phyloP scores from a whole-genome alignment of 2,329 filamentous ascomycete genomes.

The Colletotrichum endophyticum region DNA sequence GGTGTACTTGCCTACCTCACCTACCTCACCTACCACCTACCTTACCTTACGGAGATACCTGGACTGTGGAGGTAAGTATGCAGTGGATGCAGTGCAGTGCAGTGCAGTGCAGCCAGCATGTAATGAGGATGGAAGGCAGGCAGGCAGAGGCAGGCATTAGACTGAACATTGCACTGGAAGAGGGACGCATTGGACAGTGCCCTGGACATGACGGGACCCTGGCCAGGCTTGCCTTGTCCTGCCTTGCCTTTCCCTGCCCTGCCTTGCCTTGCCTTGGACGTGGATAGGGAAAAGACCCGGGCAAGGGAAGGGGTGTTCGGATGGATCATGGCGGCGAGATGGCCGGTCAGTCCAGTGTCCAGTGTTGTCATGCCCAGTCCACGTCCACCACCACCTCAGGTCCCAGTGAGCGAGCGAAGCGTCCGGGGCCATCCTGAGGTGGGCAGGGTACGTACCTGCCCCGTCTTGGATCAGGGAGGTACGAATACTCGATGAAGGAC shows the following conservation, averaged over 20 bases:
- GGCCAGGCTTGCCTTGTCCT: background rate
- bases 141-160: background rate
- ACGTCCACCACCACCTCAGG: background rate
- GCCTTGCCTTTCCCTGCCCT: background rate
- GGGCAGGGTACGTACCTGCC: background rate
- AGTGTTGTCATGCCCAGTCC: background rate
- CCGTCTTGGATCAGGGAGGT: background rate
- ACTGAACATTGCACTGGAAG: background rate
- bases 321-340: conserved; percentile 11
- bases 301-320: conserved; percentile 5
- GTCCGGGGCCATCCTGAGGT: background rate
- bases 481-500: background rate
- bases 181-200: background rate
- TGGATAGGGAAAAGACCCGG: background rate
- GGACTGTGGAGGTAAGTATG: background rate
- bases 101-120: background rate
- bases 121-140: background rate
- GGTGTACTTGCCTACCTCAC: background rate
- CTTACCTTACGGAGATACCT: background rate
- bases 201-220: background rate
- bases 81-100: background rate
- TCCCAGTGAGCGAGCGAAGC: background rate
- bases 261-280: background rate
- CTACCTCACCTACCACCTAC: background rate
- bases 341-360: background rate